Evolutionary conservation across 2,329 filamentous ascomycete genomes (phyloP).

Genomic region (Ophiognomonia clavigignenti-juglandacearum): DNA sequence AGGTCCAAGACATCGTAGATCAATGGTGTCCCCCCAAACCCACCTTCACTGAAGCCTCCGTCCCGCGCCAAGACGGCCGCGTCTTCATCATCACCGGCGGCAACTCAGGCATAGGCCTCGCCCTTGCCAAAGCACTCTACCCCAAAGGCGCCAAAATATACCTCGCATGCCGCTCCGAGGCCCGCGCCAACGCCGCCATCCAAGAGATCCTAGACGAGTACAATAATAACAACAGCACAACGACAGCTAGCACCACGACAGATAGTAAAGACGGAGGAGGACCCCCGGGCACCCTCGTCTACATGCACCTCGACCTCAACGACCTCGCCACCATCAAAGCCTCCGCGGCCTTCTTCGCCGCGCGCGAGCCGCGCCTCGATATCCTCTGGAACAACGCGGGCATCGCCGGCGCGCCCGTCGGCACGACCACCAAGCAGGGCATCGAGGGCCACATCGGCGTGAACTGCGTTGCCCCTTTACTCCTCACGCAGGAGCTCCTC

Average conservation of each 20-base stretch:
- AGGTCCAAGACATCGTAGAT: slow-evolving; percentile 11
- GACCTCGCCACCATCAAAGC: slow-evolving; percentile 36
- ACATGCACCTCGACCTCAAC: slow-evolving; percentile 34
- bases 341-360: slow-evolving; percentile 30
- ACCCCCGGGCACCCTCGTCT: slow-evolving; percentile 22
- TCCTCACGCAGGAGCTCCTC: slow-evolving; percentile 30
- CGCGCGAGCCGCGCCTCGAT: slow-evolving; percentile 33
- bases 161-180: slow-evolving; percentile 23
- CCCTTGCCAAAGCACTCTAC: slow-evolving; percentile 49
- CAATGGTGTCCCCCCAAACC: slow-evolving; percentile 22
- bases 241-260: no score
- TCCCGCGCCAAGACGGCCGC: slow-evolving; percentile 22
- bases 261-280: slow-evolving; percentile 3
- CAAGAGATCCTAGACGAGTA: slow-evolving; percentile 21
- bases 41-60: slow-evolving; percentile 22
- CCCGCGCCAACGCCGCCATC: slow-evolving; percentile 28
- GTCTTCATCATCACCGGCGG: slow-evolving; percentile 44
- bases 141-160: slow-evolving; percentile 31
- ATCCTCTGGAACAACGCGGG: slow-evolving; percentile 39
- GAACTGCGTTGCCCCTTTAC: slow-evolving; percentile 29
- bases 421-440: slow-evolving; percentile 24
- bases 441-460: slow-evolving; percentile 29
- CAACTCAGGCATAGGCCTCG: slow-evolving; percentile 38
- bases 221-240: no score
- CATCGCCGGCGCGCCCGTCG: slow-evolving; percentile 18